Evolutionary conservation across 192 early-diverging fungal genomes (phyloP), one percentile per base, ranked within the genome.

Genomic region (Hyaloraphidium curvatum): DNA sequence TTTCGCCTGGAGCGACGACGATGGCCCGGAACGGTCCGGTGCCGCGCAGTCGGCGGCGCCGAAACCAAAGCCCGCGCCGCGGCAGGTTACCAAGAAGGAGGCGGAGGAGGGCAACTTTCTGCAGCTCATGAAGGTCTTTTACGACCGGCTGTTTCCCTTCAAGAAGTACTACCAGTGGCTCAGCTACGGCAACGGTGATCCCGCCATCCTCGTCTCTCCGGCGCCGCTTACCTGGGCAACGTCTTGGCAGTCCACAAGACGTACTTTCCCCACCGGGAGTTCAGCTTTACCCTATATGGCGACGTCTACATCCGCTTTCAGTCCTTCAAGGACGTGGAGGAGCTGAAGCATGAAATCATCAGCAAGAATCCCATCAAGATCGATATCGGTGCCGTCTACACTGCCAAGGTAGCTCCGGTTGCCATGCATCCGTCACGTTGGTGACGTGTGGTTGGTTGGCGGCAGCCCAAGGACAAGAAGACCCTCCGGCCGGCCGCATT

Each of bases 341-440:
- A 86, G 25, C 69, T 97, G 23, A 80, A 82, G 59, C 55, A 66
- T 3, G 84, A 91, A 54, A 62, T 97, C 31, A 39, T 72, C 27
- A 67, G 79, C n/a, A 48, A 82, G n/a, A 72, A 65, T 28, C 94
- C 94, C 22, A 72, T 76, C 52, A 95, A 92, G 63, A 89, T 97
- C 59, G 94, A 97, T 73, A 84, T 97, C 62, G 94, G 94, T 16
- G 94, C 94, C 21, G 74, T 97, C 17, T 97, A 92, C 68, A 89
- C 83, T 53, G 68, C 75, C 13, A 67, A 64, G 55, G 81, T 83
- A 63, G 35, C 30, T 53, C 3, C 7, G 7, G 28, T 25, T 27
- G 11, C 14, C 2, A 29, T 60, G 58, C 17, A 22, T 39, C 29
- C 26, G 2, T 0, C 3, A 30, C 50, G 28, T 22, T 23, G 40